Percentiles rank a stretch among this genome's conserved stretches.
These are phyloP conservation scores for Botrytis medusae DNA, from an alignment of 2,329 filamentous ascomycete species.

Conservation along the genomic window DNA sequence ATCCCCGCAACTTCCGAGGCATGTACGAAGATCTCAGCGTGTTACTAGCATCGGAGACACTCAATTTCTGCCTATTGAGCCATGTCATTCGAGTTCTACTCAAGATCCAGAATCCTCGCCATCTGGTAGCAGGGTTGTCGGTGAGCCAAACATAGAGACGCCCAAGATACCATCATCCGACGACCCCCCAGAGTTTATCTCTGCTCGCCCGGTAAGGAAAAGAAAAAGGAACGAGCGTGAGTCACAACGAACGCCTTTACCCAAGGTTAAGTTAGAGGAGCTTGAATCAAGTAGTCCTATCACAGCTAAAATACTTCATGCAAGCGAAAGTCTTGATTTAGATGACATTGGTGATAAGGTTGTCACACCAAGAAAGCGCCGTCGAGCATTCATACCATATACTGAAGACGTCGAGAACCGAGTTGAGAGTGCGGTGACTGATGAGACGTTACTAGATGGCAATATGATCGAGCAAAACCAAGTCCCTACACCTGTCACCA, in stretches of 20 bases:
- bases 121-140: background rate
- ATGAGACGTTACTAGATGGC: slow-evolving; percentile 14
- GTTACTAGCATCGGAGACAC: slow-evolving; percentile 15
- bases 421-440: background rate
- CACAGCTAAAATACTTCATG: slow-evolving; percentile 25
- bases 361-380: slow-evolving; percentile 40
- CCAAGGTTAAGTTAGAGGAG: slow-evolving; percentile 36
- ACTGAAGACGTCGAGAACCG: background rate
- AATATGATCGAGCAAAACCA: slow-evolving; percentile 7
- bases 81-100: slow-evolving; percentile 34
- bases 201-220: slow-evolving; percentile 34
- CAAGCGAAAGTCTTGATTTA: slow-evolving; percentile 40
- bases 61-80: slow-evolving; percentile 25
- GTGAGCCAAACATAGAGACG: background rate
- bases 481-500: background rate
- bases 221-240: slow-evolving; percentile 28
- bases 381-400: slow-evolving; percentile 15
- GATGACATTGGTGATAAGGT: slow-evolving; percentile 42
- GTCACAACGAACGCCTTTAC: slow-evolving; percentile 15
- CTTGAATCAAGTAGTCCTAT: slow-evolving; percentile 36
- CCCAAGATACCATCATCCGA: slow-evolving; percentile 22
- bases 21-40: background rate
- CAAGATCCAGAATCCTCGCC: slow-evolving; percentile 27
- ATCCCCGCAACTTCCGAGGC: slow-evolving; percentile 10
- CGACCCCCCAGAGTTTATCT: slow-evolving; percentile 34